phyloP scores from a whole-genome alignment of 2,329 filamentous ascomycete species.

The Blumeria graminis region DNA sequence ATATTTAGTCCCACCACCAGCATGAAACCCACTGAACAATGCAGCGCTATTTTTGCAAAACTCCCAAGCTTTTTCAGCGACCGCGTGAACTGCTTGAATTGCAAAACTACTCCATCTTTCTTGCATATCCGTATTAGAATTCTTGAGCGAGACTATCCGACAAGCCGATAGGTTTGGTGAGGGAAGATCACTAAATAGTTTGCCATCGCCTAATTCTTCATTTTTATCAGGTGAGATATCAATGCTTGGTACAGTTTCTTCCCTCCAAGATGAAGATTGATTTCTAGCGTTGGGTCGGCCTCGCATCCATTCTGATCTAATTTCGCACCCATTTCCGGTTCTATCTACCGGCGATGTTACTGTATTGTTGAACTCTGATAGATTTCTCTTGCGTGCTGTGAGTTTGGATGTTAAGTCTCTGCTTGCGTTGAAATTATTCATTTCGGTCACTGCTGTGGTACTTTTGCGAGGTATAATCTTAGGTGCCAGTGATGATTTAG shows the following conservation, averaged over 20 bases:
- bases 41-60: constrained; percentile 42
- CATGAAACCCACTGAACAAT: constrained; percentile 65
- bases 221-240: too few species aligned
- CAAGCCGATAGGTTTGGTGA: too few species aligned
- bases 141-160: not conserved
- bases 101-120: constrained; percentile 33
- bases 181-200: too few species aligned
- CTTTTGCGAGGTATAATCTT: too few species aligned
- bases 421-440: not conserved
- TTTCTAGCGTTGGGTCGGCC: too few species aligned
- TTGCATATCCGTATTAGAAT: constrained; percentile 5
- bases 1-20: constrained; percentile 58
- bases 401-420: not conserved
- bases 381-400: not conserved
- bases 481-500: too few species aligned
- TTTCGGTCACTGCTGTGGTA: not conserved
- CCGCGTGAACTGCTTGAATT: constrained; percentile 21
- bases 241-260: too few species aligned
- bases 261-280: too few species aligned
- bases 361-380: not conserved
- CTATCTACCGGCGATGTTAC: too few species aligned
- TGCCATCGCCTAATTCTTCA: too few species aligned
- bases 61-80: constrained; percentile 57
- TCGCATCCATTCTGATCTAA: too few species aligned
- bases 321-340: too few species aligned